Percentiles rank a stretch among this genome's conserved stretches.
Evolutionary conservation across 129 eudicot species (phyloP).

Genomic region (Lactuca sativa): DNA sequence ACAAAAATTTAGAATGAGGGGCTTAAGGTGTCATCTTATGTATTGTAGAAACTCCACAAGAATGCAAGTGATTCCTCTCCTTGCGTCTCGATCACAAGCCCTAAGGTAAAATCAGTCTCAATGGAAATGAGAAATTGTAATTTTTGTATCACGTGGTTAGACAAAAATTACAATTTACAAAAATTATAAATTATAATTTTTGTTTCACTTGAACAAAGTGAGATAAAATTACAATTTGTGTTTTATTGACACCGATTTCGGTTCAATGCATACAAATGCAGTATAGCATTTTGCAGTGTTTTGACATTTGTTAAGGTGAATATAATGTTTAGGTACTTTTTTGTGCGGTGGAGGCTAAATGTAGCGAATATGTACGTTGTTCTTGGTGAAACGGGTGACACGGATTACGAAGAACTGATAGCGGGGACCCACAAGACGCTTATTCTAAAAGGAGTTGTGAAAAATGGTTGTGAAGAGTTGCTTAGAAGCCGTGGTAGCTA

Average conservation of each 20-base stretch:
- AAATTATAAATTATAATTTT: too few relatives aligned
- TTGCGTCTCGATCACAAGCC: constrained; percentile 95
- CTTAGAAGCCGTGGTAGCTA: constrained; percentile 76
- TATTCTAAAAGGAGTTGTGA: constrained; percentile 69
- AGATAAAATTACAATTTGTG: too few relatives aligned
- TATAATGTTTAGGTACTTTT: constrained; percentile 51
- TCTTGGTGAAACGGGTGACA: constrained; percentile 93
- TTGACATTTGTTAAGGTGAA: not conserved
- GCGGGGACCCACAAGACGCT: constrained; percentile 86
- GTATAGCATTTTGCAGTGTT: too few relatives aligned
- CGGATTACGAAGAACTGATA: constrained; percentile 85
- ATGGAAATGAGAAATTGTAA: not conserved
- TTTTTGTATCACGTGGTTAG: too few relatives aligned
- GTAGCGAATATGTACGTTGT: constrained; percentile 86
- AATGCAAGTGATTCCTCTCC: constrained; percentile 87
- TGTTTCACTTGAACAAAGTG: too few relatives aligned
- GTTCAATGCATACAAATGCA: too few relatives aligned
- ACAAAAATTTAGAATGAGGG: constrained; percentile 91
- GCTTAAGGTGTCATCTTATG: constrained; percentile 89
- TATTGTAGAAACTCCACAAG: constrained; percentile 86
- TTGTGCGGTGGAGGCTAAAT: constrained; percentile 89
- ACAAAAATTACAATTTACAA: too few relatives aligned
- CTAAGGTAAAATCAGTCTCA: constrained; percentile 50
- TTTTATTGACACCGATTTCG: too few relatives aligned
- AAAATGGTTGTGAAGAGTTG: constrained; percentile 74